These are phyloP conservation scores for Chrysosphaeria jannelii DNA, from an alignment of 2,329 filamentous ascomycete genomes.

Conservation along the genomic window DNA sequence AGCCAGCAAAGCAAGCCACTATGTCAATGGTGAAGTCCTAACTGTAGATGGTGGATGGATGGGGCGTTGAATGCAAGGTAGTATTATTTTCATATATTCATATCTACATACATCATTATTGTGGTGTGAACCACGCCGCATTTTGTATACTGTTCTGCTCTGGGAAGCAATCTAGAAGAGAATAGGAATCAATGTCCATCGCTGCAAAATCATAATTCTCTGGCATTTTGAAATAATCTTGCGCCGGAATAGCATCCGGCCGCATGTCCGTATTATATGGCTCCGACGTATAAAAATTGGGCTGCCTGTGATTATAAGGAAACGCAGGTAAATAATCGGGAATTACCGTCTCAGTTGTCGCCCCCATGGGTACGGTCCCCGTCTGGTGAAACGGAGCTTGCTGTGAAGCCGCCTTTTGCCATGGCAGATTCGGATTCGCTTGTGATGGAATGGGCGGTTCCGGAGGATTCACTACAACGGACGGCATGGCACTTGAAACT, in stretches of 20 bases:
- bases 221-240: not conserved
- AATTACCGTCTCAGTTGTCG: no score
- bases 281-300: not conserved
- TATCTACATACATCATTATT: no score
- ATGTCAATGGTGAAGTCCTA: constrained; percentile 56
- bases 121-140: constrained; percentile 3
- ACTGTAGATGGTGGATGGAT: constrained; percentile 85
- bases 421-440: no score
- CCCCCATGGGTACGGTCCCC: no score
- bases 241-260: not conserved
- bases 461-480: no score
- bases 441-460: no score
- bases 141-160: constrained; percentile 3
- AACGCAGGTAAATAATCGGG: no score
- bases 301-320: constrained; percentile 7
- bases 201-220: constrained; percentile 1
- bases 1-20: constrained; percentile 44
- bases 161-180: constrained; percentile 5
- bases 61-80: constrained; percentile 51
- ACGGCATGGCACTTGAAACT: no score
- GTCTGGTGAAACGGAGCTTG: no score
- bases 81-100: no score
- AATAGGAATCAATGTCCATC: constrained; percentile 5
- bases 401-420: no score
- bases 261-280: not conserved